Evolutionary conservation across 352 stramenopile species (phyloP).

Genomic region (Phytophthora crassamura): DNA sequence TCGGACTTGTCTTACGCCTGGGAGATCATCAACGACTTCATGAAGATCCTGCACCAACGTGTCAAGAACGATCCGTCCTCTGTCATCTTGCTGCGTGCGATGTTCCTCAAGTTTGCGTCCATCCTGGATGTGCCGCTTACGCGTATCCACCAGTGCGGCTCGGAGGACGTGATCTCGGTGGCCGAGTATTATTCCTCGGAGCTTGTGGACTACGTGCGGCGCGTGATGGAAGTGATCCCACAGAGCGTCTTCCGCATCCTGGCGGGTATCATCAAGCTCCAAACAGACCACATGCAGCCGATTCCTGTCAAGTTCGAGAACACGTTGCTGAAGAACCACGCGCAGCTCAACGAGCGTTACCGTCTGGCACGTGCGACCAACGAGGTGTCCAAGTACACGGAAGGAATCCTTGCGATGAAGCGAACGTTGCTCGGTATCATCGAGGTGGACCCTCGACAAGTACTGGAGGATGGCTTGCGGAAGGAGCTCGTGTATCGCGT

Average conservation of each 20-base stretch:
- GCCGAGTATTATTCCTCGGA: slow-evolving; percentile 95
- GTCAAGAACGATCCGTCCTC: slow-evolving; percentile 94
- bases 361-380: slow-evolving; percentile 93
- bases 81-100: slow-evolving; percentile 92
- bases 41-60: slow-evolving; percentile 93
- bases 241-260: slow-evolving; percentile 95
- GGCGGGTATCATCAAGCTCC: slow-evolving; percentile 92
- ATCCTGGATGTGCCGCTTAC: slow-evolving; percentile 95
- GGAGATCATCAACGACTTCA: slow-evolving; percentile 96
- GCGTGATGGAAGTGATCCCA: slow-evolving; percentile 95
- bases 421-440: slow-evolving; percentile 94
- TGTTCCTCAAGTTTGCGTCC: slow-evolving; percentile 96
- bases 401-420: slow-evolving; percentile 96
- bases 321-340: slow-evolving; percentile 91
- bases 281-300: slow-evolving; percentile 91
- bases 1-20: slow-evolving; percentile 95
- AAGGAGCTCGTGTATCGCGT: slow-evolving; percentile 95
- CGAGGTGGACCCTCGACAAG: slow-evolving; percentile 92
- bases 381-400: slow-evolving; percentile 95
- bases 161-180: slow-evolving; percentile 92
- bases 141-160: slow-evolving; percentile 93
- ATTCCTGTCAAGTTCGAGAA: slow-evolving; percentile 95
- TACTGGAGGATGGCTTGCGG: slow-evolving; percentile 94
- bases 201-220: slow-evolving; percentile 94
- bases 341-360: slow-evolving; percentile 93